Evolutionary conservation across 2,329 filamentous ascomycete species (phyloP), one percentile per base, ranked within the genome.

Genomic region (Chaetomiaceae sp.): DNA sequence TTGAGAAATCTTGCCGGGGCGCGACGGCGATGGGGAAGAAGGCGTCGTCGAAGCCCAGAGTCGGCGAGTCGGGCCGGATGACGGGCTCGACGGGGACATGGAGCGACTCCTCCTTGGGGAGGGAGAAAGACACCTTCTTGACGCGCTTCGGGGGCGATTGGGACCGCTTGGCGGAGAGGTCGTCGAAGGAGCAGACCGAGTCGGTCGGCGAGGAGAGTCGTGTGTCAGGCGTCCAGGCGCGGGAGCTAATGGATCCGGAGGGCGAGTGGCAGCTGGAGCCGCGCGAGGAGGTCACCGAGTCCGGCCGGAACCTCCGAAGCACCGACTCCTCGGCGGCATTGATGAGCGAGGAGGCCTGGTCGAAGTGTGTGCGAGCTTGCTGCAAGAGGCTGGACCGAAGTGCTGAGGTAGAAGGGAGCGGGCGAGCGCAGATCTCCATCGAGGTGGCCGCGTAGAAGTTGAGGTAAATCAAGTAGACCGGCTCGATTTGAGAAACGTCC

Each of bases 361-460:
- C 61, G 57, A 80, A 81, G 56, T 80, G 74, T 4, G 63, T 60
- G 39, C 70, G 70, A 5, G 77, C 75, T 53, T 78, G 70, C 29
- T 68, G 64, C 6, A 81, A 66, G 6, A 81, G 65, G 44, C 61
- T 69, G 27, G 63, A 63, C 36, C 75, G 72, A 51, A 72, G 67
- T 2, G 68, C 60, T 0, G 73, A 73, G 2, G 67, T 68, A 10
- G 67, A 47, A 14, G 69, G 68, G 7, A 78, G 63, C 29, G 69
- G 66, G 22, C 71, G 68, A 1, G 75, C 75, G 54, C 76, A 75
- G 65, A 74, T 73, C 56, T 81, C 78, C 41, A 78, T 68, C 12
- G 77, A 74, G n/a, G 69, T 73, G 17, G 78, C 78, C n/a, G 76
- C 77, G 51, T 80, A 81, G 59, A 81, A 80, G 58, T 78, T 72